Conservation (phyloP, 2,329 filamentous ascomycete genomes). For the Penicillium occitanis region DNA sequence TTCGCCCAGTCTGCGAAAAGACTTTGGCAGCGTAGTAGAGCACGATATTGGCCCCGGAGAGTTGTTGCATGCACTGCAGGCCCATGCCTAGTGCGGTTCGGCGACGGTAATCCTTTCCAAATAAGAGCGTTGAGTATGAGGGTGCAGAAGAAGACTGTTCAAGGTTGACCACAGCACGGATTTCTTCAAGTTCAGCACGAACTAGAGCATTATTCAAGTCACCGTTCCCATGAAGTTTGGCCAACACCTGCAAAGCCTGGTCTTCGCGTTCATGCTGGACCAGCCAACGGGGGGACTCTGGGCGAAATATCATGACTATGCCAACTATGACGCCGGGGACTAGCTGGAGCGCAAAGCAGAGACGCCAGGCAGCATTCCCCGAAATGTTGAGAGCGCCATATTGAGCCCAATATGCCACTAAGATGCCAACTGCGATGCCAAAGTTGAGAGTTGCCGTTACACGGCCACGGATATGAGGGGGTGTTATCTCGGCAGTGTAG, state of each 20-base stretch:
- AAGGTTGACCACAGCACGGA: neutral
- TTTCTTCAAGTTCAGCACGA: constrained; percentile 1
- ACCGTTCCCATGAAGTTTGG: neutral
- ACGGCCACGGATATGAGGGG: constrained; percentile 7
- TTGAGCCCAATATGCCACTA: constrained; percentile 8
- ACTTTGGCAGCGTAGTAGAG: constrained; percentile 13
- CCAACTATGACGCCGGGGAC: constrained; percentile 2
- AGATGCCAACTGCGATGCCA: neutral
- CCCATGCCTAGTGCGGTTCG: constrained; percentile 1
- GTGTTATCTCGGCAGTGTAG: constrained; percentile 1
- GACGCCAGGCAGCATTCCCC: neutral
- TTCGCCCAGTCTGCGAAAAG: constrained; percentile 1
- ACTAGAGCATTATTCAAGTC: neutral
- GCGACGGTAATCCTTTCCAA: constrained; percentile 10
- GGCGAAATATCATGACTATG: neutral
- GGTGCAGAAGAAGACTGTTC: neutral
- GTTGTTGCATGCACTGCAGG: constrained; percentile 12
- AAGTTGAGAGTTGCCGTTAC: constrained; percentile 2
- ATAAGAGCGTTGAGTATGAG: neutral
- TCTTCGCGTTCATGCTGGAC: neutral
- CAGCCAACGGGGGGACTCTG: constrained; percentile 11
- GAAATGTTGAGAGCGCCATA: constrained; percentile 6
- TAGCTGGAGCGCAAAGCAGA: constrained; percentile 3
- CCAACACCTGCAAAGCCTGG: neutral
- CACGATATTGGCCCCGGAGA: constrained; percentile 4